A percentile compares a stretch with the other conserved stretches of the same genome.
phyloP scores from a whole-genome alignment of 495 filamentous ascomycete genomes.

The Venustampulla echinocandica region DNA sequence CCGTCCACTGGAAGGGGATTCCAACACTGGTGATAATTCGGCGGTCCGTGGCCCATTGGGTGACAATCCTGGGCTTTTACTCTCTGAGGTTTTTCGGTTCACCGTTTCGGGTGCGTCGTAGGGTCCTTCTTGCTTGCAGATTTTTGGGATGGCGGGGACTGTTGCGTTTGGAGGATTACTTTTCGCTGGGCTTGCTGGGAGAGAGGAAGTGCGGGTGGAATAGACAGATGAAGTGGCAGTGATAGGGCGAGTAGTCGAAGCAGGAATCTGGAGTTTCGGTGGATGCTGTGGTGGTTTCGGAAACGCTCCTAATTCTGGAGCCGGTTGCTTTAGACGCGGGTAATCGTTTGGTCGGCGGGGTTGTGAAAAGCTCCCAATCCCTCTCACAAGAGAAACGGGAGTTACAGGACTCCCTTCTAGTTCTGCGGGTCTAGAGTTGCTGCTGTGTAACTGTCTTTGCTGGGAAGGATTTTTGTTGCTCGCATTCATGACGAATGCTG shows the following conservation, averaged over 20 bases:
- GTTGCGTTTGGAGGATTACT: background rate
- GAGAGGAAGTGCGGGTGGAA: background rate
- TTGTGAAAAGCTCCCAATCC: slow-evolving; percentile 18
- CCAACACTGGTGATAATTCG: slow-evolving; percentile 37
- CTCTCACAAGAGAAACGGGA: slow-evolving; percentile 3
- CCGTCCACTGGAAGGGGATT: slow-evolving; percentile 33
- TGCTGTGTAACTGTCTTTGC: too few relatives aligned
- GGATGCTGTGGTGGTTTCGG: slow-evolving; percentile 6
- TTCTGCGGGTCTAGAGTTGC: too few relatives aligned
- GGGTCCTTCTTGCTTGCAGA: slow-evolving; percentile 16
- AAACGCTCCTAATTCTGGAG: background rate
- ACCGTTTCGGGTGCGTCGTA: slow-evolving; percentile 11
- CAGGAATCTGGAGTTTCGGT: slow-evolving; percentile 8
- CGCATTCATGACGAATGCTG: background rate
- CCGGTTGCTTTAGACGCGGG: background rate
- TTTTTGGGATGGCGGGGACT: slow-evolving; percentile 1
- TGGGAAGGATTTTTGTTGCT: background rate
- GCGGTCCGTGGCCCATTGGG: slow-evolving; percentile 21
- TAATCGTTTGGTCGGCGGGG: slow-evolving; percentile 12
- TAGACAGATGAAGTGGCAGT: slow-evolving; percentile 14
- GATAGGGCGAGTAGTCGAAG: background rate
- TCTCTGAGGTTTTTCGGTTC: slow-evolving; percentile 27
- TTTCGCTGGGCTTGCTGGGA: background rate
- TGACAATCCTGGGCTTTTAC: slow-evolving; percentile 17
- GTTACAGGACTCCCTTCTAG: background rate